Conservation (phyloP, 164 flowering plant genomes). For the Magnolia officinalis region DNA sequence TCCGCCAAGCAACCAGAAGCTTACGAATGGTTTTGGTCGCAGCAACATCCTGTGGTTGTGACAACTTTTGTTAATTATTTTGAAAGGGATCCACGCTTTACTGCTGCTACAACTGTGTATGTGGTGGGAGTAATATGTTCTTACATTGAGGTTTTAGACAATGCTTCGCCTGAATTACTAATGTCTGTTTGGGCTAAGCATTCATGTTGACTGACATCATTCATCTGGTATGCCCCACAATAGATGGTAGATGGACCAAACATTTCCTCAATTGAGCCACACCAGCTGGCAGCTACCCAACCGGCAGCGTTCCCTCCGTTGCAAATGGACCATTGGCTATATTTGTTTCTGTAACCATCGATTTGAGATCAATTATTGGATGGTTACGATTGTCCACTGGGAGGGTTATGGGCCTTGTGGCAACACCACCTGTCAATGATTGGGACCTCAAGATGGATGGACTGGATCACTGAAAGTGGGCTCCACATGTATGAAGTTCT, state of each 20-base stretch:
- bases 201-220: not conserved
- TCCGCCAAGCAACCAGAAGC: conserved; percentile 72
- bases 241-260: not conserved
- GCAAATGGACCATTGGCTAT: too few species aligned
- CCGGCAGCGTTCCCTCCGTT: too few species aligned
- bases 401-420: too few species aligned
- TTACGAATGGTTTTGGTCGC: conserved; percentile 90
- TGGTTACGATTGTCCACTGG: too few species aligned
- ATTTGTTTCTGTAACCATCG: too few species aligned
- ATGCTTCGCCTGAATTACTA: not conserved
- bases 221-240: not conserved
- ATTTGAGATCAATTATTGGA: too few species aligned
- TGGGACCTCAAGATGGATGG: not conserved
- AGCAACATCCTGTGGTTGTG: conserved; percentile 74
- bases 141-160: not conserved
- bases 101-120: conserved; percentile 75
- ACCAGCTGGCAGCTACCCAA: too few species aligned
- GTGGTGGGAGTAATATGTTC: conserved; percentile 18
- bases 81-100: conserved; percentile 66
- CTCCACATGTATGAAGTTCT: not conserved
- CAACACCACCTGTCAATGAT: too few species aligned
- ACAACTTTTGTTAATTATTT: conserved; percentile 67
- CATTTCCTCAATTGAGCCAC: too few species aligned
- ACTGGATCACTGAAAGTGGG: not conserved
- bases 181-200: not conserved